Conservation (phyloP, 257 asterid genomes). For the Oldenlandia corymbosa region DNA sequence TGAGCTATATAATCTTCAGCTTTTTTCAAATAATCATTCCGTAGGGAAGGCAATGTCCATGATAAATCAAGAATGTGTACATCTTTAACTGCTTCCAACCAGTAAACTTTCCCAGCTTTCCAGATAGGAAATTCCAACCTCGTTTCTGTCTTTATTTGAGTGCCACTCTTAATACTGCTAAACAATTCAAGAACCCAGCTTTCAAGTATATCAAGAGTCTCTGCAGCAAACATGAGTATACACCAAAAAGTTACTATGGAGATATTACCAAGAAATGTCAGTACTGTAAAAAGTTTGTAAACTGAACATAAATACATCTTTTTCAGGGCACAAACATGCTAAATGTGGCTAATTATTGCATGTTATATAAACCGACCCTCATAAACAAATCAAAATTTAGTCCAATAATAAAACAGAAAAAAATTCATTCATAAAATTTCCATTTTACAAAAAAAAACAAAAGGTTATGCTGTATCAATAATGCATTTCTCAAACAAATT, state of each 20-base stretch:
- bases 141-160: conserved; percentile 40
- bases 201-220: conserved; percentile 77
- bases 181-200: conserved; percentile 84
- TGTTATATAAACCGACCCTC: too few species aligned
- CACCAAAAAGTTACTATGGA: too few species aligned
- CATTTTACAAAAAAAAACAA: background rate
- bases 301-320: background rate
- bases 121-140: conserved; percentile 59
- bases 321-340: background rate
- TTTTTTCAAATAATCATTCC: conserved; percentile 73
- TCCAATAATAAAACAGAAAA: too few species aligned
- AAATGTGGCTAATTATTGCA: too few species aligned
- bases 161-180: conserved; percentile 64
- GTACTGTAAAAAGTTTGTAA: too few species aligned
- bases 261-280: too few species aligned
- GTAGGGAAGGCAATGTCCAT: conserved; percentile 89
- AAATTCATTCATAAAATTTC: background rate
- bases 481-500: background rate
- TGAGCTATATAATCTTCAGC: conserved; percentile 93
- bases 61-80: conserved; percentile 83
- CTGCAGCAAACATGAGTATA: conserved; percentile 43
- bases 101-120: conserved; percentile 73
- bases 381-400: too few species aligned
- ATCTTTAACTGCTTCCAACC: conserved; percentile 92
- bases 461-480: too few species aligned